Base-by-base conservation (phyloP, 768 basidiomycete species). In the Pulveroboletus sp. region DNA sequence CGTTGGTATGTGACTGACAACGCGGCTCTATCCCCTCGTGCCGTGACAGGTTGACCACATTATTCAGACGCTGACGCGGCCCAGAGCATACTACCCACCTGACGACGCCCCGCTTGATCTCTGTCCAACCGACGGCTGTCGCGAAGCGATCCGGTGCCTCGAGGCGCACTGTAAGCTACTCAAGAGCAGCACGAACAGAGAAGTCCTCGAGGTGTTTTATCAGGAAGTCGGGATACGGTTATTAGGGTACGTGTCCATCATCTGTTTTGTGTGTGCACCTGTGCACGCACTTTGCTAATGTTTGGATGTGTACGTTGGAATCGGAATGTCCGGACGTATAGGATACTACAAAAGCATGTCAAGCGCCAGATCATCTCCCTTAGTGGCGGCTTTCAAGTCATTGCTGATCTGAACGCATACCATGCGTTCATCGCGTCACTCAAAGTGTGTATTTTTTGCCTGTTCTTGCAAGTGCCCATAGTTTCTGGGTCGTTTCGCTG, bases 321-420 rank as follows among this genome's bases (percentile, higher is more conserved):
- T 6, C 8, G 35, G 35, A 17, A 17, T 6, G 14, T 14, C 14
- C 24, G 14, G 12, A 26, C 15, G 11, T 27, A 5, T 27, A 45
- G 44, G 15, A 94, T 98, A 61, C 66, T 98, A 30, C 93, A 97
- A 64, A 93, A 95, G 59, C 95, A 97, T 59, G 85, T 98, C 67
- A 98, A 99, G 65, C 80, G 93, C 1, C 93, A 97, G 65, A 99
- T 98, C 60, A 93, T 98, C 43, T 97, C 94, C 1, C 76, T 96
- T 32, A 82, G 74, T 48, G 96, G 96, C 14, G 95, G 95, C 0
- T 95, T 98, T 69, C 91, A 93, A 57, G 85, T 97, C 52, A 97
- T 99, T 55, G 88, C 94, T 2, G 96, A 99, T 67, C 71, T 99
- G 52, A 99, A 98, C 67, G 82, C 88, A 4, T 99, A 99, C 67